Evolutionary conservation across 352 stramenopile genomes (phyloP).

Genomic region (Pythium volutum): DNA sequence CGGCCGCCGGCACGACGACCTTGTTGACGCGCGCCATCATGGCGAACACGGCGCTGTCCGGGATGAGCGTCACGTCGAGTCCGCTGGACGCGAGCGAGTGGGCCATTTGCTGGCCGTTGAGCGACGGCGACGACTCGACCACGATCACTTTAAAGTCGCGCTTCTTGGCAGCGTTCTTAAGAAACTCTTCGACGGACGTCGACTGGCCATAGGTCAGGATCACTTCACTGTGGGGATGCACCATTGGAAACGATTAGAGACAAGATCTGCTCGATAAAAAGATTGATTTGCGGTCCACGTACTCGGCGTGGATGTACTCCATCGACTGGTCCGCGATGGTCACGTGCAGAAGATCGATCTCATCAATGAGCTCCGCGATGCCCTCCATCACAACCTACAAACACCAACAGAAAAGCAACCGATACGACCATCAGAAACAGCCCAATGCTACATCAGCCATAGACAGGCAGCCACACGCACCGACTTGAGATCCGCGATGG

Average conservation of each 20-base stretch:
- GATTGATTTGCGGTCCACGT: constrained; percentile 30
- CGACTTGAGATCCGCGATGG: constrained; percentile 79
- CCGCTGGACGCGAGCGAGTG: constrained; percentile 86
- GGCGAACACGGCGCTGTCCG: constrained; percentile 95
- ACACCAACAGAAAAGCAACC: background rate
- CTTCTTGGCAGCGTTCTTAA: constrained; percentile 88
- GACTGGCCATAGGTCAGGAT: constrained; percentile 95
- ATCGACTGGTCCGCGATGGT: constrained; percentile 96
- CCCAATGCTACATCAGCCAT: too few relatives aligned
- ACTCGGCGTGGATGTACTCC: constrained; percentile 96
- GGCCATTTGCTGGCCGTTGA: constrained; percentile 90
- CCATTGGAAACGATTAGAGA: too few relatives aligned
- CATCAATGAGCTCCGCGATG: constrained; percentile 92
- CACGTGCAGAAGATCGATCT: constrained; percentile 95
- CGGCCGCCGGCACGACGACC: constrained; percentile 93
- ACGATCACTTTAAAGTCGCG: constrained; percentile 96
- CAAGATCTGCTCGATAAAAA: too few relatives aligned
- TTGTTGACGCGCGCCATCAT: constrained; percentile 99
- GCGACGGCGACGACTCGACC: constrained; percentile 90
- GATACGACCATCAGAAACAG: too few relatives aligned
- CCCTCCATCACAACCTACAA: constrained; percentile 86
- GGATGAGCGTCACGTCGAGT: constrained; percentile 95
- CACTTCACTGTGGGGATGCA: constrained; percentile 68
- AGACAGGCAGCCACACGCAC: constrained; percentile 25
- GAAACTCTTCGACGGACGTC: constrained; percentile 89